phyloP scores from a whole-genome alignment of 495 filamentous ascomycete species.

The Podospora conica region DNA sequence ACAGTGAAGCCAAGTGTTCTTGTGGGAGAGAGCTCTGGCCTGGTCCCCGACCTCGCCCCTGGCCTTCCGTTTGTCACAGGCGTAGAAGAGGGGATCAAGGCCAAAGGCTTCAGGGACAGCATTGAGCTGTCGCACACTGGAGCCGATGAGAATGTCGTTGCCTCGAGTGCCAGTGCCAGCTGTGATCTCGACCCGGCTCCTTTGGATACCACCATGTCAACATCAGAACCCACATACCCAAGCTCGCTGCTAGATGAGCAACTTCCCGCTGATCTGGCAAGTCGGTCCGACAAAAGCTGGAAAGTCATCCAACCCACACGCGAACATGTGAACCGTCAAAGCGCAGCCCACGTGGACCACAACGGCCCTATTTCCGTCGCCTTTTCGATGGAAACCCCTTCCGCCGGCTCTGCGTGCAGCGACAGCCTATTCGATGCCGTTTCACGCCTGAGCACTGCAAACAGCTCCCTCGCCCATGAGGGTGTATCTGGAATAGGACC shows the following conservation, averaged over 20 bases:
- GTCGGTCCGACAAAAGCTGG: not conserved
- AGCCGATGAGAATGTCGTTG: too few relatives aligned
- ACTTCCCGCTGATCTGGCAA: not conserved
- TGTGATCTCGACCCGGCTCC: not conserved
- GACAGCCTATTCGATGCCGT: not conserved
- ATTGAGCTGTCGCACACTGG: too few relatives aligned
- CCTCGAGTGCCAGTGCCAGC: too few relatives aligned
- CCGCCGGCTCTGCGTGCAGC: not conserved
- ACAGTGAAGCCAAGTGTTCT: not conserved
- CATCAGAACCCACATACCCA: not conserved
- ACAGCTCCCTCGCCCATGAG: not conserved
- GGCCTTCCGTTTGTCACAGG: not conserved
- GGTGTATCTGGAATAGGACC: too few relatives aligned
- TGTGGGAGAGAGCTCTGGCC: not conserved
- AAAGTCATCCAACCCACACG: not conserved
- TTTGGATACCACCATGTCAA: not conserved
- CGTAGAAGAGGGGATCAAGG: not conserved
- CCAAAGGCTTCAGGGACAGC: too few relatives aligned
- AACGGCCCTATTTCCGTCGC: too few relatives aligned
- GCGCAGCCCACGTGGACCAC: not conserved
- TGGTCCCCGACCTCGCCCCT: not conserved
- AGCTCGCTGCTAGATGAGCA: not conserved
- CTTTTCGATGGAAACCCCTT: too few relatives aligned
- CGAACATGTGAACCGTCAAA: not conserved
- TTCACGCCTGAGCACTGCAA: not conserved